Base-by-base conservation (phyloP, 208 protist species). In the Leptomonas seymouri region DNA sequence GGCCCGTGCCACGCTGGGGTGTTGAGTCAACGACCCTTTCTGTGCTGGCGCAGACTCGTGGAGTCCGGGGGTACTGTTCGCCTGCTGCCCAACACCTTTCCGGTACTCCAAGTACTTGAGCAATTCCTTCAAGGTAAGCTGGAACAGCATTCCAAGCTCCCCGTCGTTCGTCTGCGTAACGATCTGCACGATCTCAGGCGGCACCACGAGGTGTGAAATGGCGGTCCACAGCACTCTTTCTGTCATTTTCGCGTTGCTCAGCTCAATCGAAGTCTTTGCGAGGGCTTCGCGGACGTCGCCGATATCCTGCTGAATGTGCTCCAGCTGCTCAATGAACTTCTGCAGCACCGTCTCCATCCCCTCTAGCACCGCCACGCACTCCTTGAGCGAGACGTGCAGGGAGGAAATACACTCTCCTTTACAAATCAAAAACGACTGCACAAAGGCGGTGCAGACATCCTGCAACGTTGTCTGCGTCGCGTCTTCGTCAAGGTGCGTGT, bases 131-230 rank as follows among this genome's bases (percentile, higher is more conserved):
- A 84, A 41, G 14, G 82, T 86, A 21, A 87, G 36, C 57, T 81
- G 77, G 61, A 93, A 96, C 55, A 92, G 82, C 53, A 81, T 67
- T 1, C 87, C 87, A 1, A 96, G 74, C 74, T 91, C 75, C 56
- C 91, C 86, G 4, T 86, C 86, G 67, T 79, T 93, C 14, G 74
- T 72, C 58, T 90, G 81, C 14, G 84, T 86, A 39, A 96, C 75
- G 18, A 93, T 81, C 58, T 86, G 88, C 64, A 96, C 86, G 0
- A 93, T 74, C 54, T 93, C 87, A 0, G 91, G 91, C 2, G 91
- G 86, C 21, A 96, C 76, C 12, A 96, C 77, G 23, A 93, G 66
- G 27, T 78, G 74, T 0, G 80, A 84, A 20, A 91, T 74, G 15
- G 81, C 76, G 28, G 55, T 62, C 77, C 85, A 89, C 63, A 96